phyloP scores from a whole-genome alignment of 441 rosid genomes.

The Sinapis alba region DNA sequence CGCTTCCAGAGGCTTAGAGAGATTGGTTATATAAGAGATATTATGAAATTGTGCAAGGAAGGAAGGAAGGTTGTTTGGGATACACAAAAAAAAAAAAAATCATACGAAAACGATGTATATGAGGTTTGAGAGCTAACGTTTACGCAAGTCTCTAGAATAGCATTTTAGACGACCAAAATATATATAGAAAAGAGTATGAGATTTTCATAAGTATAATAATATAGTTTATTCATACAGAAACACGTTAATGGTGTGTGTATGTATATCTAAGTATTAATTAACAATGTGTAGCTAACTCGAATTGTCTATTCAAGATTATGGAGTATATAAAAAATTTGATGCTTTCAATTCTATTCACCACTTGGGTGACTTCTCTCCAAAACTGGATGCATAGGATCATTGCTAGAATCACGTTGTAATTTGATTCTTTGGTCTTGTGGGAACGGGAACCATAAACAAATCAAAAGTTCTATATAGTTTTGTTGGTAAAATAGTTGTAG shows the following conservation, averaged over 20 bases:
- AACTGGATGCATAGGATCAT: no score
- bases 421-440: not conserved
- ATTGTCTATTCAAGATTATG: not conserved
- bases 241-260: not conserved
- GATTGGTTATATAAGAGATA: constrained; percentile 24
- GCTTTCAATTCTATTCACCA: not conserved
- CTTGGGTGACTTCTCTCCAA: not conserved
- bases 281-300: not conserved
- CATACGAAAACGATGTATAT: constrained; percentile 22
- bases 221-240: not conserved
- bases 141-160: not conserved
- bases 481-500: no score
- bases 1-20: constrained; percentile 13
- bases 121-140: constrained; percentile 15
- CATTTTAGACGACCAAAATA: not conserved
- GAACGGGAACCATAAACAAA: not conserved
- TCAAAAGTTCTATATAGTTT: not conserved
- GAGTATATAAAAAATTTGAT: not conserved
- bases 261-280: not conserved
- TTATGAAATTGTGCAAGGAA: not conserved
- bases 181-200: no score
- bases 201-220: no score
- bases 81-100: not conserved
- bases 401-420: not conserved
- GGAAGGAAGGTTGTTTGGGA: constrained; percentile 20